Evolutionary conservation across 208 protist genomes (phyloP).

Genomic region (Acanthamoeba divionensis): DNA sequence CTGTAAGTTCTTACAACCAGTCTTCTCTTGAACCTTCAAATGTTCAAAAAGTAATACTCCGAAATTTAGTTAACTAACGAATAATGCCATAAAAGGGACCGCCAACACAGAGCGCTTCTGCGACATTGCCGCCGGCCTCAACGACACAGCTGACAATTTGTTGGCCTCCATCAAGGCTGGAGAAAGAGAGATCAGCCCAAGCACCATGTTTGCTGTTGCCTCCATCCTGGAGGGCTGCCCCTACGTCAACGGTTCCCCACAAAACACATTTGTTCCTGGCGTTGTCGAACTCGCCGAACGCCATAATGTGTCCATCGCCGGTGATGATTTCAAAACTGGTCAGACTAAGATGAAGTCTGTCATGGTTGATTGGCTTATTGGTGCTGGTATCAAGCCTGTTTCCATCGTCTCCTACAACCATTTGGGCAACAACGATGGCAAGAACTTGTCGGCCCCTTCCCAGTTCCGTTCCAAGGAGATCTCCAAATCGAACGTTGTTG

Average conservation of each 20-base stretch:
- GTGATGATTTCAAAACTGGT: conserved; percentile 99
- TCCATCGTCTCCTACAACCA: conserved; percentile 95
- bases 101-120: conserved; percentile 98
- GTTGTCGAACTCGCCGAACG: conserved; percentile 90
- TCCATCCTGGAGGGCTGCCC: conserved; percentile 93
- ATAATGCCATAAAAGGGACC: no score
- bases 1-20: no score
- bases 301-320: conserved; percentile 90
- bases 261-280: conserved; percentile 97
- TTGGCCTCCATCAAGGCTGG: conserved; percentile 86
- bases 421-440: conserved; percentile 99
- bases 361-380: conserved; percentile 96
- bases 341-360: conserved; percentile 99
- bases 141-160: conserved; percentile 95
- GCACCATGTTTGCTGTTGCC: conserved; percentile 94
- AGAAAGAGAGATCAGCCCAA: conserved; percentile 92
- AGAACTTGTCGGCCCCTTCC: conserved; percentile 92
- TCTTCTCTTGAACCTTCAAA: no score
- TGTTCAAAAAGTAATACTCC: no score
- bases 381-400: conserved; percentile 90
- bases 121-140: conserved; percentile 87
- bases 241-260: conserved; percentile 98
- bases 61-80: no score
- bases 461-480: conserved; percentile 99
- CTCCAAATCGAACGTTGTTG: conserved; percentile 97